A percentile compares a stretch with the other conserved stretches of the same genome.
phyloP scores from a whole-genome alignment of 2,329 filamentous ascomycete genomes.

The Colletotrichum kahawae region DNA sequence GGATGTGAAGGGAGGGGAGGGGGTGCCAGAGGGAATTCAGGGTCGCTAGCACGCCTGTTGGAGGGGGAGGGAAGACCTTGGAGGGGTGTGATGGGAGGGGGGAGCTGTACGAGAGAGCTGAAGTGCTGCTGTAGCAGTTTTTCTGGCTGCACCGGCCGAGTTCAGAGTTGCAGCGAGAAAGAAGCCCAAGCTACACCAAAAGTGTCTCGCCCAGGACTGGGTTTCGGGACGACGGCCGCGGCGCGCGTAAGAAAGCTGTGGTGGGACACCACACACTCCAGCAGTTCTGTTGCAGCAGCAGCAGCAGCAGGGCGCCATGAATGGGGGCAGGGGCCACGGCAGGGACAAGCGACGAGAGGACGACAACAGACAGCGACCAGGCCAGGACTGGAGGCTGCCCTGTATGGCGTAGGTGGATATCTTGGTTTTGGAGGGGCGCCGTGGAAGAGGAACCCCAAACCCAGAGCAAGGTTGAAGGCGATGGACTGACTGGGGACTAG shows the following conservation, averaged over 20 bases:
- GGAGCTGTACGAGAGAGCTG: neutral
- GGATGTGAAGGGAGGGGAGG: neutral
- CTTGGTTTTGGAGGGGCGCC: neutral
- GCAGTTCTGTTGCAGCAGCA: neutral
- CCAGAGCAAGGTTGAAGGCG: neutral
- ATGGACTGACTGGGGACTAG: neutral
- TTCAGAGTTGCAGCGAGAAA: neutral
- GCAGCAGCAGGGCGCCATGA: neutral
- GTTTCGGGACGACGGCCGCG: conserved; percentile 2
- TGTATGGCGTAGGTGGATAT: neutral
- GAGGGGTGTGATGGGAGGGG: neutral
- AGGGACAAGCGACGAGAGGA: neutral
- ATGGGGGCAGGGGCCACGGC: neutral
- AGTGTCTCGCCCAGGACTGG: conserved; percentile 3
- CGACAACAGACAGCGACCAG: neutral
- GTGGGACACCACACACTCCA: neutral
- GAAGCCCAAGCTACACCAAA: conserved; percentile 6
- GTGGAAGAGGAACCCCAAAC: neutral
- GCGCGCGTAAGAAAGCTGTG: conserved; percentile 1
- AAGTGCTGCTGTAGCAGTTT: neutral
- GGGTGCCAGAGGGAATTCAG: conserved; percentile 2
- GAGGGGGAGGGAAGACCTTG: neutral
- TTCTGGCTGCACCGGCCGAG: neutral
- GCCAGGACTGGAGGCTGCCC: neutral
- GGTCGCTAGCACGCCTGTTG: neutral